Evolutionary conservation across 1,284 basidiomycete species (phyloP).

Genomic region (Irpex sp.): DNA sequence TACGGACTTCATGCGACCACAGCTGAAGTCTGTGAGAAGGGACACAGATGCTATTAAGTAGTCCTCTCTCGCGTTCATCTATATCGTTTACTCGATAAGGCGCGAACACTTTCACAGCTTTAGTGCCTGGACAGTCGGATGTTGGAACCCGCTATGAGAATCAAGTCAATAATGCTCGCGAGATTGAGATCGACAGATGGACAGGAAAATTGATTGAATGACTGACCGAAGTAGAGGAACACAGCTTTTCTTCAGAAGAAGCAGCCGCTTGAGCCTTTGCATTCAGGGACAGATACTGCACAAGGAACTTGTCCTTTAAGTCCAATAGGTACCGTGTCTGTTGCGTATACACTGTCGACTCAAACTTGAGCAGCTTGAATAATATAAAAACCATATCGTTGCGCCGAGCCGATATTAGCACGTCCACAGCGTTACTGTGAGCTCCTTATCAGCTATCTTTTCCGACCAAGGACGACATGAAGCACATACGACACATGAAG

Average conservation of each 20-base stretch:
- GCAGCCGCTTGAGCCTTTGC: background rate
- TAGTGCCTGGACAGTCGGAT: background rate
- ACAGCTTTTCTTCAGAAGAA: background rate
- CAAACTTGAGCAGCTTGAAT: slow-evolving; percentile 9
- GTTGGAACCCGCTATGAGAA: background rate
- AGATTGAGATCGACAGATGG: background rate
- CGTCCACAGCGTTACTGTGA: slow-evolving; percentile 4
- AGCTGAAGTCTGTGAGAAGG: background rate
- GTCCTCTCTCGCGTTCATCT: no score
- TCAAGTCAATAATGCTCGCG: background rate
- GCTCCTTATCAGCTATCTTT: no score
- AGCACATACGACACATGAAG: slow-evolving; percentile 6
- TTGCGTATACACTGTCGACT: slow-evolving; percentile 15
- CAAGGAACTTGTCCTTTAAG: slow-evolving; percentile 14
- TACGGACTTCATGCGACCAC: background rate
- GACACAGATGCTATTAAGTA: background rate
- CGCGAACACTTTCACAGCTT: background rate
- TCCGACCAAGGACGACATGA: background rate
- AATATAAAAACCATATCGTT: slow-evolving; percentile 5
- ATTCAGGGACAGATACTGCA: slow-evolving; percentile 9
- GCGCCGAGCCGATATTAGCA: slow-evolving; percentile 7
- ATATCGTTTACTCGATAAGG: no score
- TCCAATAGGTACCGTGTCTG: slow-evolving; percentile 12
- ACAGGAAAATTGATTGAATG: no score
- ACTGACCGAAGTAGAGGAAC: no score